A percentile compares a stretch with the other conserved stretches of the same genome.
These are phyloP conservation scores for Thuja plicata DNA, from an alignment of 83 land plant species.

Conservation along the genomic window DNA sequence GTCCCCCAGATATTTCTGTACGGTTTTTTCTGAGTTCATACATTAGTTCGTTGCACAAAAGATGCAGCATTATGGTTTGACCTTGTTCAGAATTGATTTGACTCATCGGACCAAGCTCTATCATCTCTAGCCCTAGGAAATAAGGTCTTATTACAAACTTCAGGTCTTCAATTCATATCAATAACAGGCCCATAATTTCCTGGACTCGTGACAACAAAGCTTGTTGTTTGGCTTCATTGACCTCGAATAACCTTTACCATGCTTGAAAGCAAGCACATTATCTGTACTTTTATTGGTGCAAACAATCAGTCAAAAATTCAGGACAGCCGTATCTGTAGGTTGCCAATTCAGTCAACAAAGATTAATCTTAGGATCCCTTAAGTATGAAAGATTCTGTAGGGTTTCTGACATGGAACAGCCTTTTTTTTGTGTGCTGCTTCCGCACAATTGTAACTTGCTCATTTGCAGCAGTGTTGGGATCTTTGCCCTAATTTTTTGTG, in stretches of 20 bases:
- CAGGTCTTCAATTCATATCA: background rate
- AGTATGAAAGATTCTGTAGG: background rate
- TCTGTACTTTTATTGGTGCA: background rate
- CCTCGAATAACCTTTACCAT: background rate
- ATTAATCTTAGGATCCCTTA: background rate
- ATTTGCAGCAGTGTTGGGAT: conserved; percentile 9
- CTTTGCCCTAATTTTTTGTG: conserved; percentile 11
- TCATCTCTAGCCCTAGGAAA: background rate
- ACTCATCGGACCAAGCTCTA: background rate
- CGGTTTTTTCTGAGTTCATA: conserved; percentile 79
- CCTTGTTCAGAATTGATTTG: background rate
- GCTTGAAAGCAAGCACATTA: conserved; percentile 1
- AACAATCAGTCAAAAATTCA: background rate
- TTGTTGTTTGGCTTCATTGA: conserved; percentile 1
- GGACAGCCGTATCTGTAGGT: background rate
- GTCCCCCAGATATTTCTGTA: conserved; percentile 73
- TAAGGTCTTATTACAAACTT: background rate
- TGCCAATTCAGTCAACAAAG: background rate
- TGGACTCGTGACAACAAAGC: background rate
- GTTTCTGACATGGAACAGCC: background rate
- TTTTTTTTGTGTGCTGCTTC: background rate
- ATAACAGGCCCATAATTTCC: background rate
- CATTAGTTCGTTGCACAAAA: conserved; percentile 13
- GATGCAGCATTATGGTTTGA: background rate
- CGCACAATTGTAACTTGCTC: background rate